Conservation (phyloP, 2,329 filamentous ascomycete genomes). For the Microsporum canis region DNA sequence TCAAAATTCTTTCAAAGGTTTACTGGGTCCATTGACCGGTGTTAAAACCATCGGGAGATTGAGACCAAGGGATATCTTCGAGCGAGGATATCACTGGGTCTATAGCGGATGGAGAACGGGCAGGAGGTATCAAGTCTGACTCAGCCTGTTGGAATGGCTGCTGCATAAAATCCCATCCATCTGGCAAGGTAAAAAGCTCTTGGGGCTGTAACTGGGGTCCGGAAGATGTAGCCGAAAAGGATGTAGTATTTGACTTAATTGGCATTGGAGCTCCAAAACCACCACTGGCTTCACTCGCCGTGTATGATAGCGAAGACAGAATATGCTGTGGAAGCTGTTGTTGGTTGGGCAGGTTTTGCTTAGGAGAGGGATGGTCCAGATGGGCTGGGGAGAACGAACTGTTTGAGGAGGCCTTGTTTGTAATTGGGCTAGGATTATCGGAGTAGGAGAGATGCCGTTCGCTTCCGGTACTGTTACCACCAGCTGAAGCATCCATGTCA, state of each 20-base stretch:
- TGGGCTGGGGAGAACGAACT: slow-evolving; percentile 25
- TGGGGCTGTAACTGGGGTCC: slow-evolving; percentile 13
- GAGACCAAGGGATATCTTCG: slow-evolving; percentile 28
- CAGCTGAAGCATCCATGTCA: slow-evolving; percentile 26
- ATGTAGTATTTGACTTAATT: slow-evolving; percentile 12
- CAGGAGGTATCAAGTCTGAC: slow-evolving; percentile 4
- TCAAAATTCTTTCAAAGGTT: neutral
- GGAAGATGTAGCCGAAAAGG: neutral
- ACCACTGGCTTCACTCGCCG: slow-evolving; percentile 9
- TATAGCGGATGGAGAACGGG: neutral
- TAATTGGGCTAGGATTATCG: slow-evolving; percentile 28
- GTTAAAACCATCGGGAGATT: slow-evolving; percentile 20
- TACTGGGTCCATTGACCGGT: slow-evolving; percentile 23
- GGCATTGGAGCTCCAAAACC: slow-evolving; percentile 12
- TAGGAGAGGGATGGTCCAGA: slow-evolving; percentile 21
- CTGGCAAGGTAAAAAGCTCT: slow-evolving; percentile 19
- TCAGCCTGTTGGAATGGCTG: slow-evolving; percentile 12
- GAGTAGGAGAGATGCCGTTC: slow-evolving; percentile 24
- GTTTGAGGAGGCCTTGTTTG: slow-evolving; percentile 29
- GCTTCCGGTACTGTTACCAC: slow-evolving; percentile 18
- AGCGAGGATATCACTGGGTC: slow-evolving; percentile 18
- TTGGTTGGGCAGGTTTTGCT: slow-evolving; percentile 15
- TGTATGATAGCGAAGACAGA: neutral
- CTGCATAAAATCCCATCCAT: slow-evolving; percentile 23
- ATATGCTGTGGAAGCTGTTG: neutral